Conservation (phyloP, 2,329 filamentous ascomycete genomes). For the Neurospora crassa region DNA sequence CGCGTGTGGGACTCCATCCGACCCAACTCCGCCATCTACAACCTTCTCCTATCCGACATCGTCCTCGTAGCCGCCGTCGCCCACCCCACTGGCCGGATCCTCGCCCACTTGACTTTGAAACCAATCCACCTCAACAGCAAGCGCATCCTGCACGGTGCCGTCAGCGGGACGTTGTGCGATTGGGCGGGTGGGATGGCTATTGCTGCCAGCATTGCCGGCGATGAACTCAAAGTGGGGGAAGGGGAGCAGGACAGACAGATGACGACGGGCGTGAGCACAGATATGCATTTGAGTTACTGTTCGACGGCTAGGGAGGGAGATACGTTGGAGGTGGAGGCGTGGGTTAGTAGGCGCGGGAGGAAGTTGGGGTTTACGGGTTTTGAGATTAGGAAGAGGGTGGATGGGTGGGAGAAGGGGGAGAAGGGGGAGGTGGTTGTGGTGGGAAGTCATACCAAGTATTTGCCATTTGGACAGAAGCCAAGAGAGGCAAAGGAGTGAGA, state of each 20-base stretch:
- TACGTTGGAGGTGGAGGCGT: constrained; percentile 57
- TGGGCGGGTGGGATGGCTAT: constrained; percentile 67
- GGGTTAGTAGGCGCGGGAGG: constrained; percentile 56
- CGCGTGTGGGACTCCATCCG: constrained; percentile 28
- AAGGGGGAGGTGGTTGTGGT: constrained; percentile 4
- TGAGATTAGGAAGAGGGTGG: constrained; percentile 52
- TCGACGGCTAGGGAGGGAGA: constrained; percentile 55
- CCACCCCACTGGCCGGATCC: constrained; percentile 36
- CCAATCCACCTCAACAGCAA: constrained; percentile 57
- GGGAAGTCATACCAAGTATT: constrained; percentile 9
- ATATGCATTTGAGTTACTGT: constrained; percentile 66
- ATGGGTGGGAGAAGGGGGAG: constrained; percentile 19
- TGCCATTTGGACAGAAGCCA: constrained; percentile 4
- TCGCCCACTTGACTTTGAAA: constrained; percentile 37
- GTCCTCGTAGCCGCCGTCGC: constrained; percentile 26
- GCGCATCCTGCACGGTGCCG: constrained; percentile 60
- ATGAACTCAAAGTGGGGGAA: neutral
- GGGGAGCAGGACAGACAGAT: constrained; percentile 30
- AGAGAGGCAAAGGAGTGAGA: neutral
- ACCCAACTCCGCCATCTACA: constrained; percentile 43
- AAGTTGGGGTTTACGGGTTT: constrained; percentile 60
- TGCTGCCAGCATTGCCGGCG: constrained; percentile 35
- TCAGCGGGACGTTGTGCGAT: constrained; percentile 62
- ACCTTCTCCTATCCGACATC: constrained; percentile 38
- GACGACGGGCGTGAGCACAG: constrained; percentile 48